Evolutionary conservation across 2,329 filamentous ascomycete species (phyloP), one percentile per base, ranked within the genome.

Genomic region (Rhinocladiella similis): DNA sequence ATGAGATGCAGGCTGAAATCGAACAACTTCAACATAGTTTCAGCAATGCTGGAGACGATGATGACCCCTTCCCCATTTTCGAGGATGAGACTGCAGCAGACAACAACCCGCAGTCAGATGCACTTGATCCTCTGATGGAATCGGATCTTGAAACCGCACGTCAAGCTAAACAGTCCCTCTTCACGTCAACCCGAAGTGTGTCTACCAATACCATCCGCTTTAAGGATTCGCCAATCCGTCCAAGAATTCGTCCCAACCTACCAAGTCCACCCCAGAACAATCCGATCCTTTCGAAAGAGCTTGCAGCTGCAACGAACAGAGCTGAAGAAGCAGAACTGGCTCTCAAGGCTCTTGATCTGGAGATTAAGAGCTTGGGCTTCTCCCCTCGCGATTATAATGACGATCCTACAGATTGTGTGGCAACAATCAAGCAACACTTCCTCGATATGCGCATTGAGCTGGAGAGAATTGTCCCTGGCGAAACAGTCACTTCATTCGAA

Each of bases 401-500:
- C 22, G 57, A 60, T 33, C 48, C 54, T 29, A 55, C 64, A 9
- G 70, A 73, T 14, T 67, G 74, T 18, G 59, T 77, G 19, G 50
- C 64, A 4, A 66, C 72, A 39, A 72, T 78, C 56, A 69, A 70
- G 19, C 61, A 63, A 5, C 68, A 68, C 16, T 77, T 79, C 59
- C 72, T 73, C 9, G 61, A 70, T 29, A 75, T 77, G 29, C 73
- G 76, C 25, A 64, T 78, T 16, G 70, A 74, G 18, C 69, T 79
- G 12, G 77, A 79, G 55, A 68, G 70, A 45, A 62, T 70, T 2
- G 57, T 77, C 7, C 76, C 77, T 5, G 76, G 76, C 6, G 77
- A 78, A 58, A 77, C 71, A 16, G 64, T 71, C 45, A 69, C 66
- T 4, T 62, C 71, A 12, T 68, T 77, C 16, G 62, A 70, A 9